Evolutionary conservation across 202 grass and related monocot genomes (phyloP).

Genomic region (Carex arenaria): DNA sequence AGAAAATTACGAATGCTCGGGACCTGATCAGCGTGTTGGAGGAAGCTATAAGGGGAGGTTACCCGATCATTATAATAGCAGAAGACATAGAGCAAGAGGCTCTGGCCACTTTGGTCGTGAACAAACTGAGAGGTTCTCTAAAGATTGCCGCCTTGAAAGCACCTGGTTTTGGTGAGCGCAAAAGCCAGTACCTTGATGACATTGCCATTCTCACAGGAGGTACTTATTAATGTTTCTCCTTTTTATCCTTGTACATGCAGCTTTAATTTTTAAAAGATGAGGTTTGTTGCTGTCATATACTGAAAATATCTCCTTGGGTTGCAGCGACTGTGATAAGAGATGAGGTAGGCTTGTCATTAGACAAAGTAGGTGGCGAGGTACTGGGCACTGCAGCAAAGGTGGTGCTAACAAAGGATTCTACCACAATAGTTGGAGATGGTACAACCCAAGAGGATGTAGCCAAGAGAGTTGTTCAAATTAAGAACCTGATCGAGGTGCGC

Average conservation of each 20-base stretch:
- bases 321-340: constrained; percentile 94
- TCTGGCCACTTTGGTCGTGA: constrained; percentile 93
- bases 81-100: constrained; percentile 99
- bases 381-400: constrained; percentile 83
- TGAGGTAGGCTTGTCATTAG: constrained; percentile 83
- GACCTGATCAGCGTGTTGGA: constrained; percentile 94
- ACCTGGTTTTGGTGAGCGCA: constrained; percentile 92
- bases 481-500: constrained; percentile 81
- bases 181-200: constrained; percentile 95
- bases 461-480: constrained; percentile 88
- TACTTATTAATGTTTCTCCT: background rate
- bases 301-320: constrained; percentile 11
- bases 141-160: constrained; percentile 95
- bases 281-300: background rate
- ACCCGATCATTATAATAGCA: constrained; percentile 81
- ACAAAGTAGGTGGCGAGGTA: constrained; percentile 79
- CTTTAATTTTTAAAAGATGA: background rate
- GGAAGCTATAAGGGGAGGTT: constrained; percentile 87
- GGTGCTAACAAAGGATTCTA: constrained; percentile 84
- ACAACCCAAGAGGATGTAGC: constrained; percentile 86
- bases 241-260: background rate
- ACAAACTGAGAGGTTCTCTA: constrained; percentile 88
- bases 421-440: constrained; percentile 94
- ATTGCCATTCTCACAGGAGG: constrained; percentile 97
- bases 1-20: constrained; percentile 91